Evolutionary conservation across 768 basidiomycete genomes (phyloP), one percentile per base, ranked within the genome.

Genomic region (Pisolithus orientalis): DNA sequence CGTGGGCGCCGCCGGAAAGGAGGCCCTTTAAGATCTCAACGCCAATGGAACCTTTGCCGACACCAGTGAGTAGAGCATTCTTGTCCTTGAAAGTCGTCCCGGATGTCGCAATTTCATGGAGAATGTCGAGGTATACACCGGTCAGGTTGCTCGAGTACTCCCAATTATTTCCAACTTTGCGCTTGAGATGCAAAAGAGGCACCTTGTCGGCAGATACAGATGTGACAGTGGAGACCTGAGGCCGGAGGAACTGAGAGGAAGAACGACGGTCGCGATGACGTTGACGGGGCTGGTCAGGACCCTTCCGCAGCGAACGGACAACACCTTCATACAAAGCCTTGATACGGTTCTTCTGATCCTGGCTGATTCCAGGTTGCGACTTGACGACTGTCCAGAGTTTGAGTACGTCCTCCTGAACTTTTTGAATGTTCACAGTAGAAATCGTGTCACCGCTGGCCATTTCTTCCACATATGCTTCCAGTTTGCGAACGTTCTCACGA

Each of bases 41-140:
- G 53, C 96, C 96, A 59, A 99, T 99, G 4, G 94, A 96, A 11
- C 93, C 95, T 65, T 93, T 95, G 47, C 96, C 96, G 49, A 98
- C 96, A 63, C 96, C 96, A 32, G 96, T 99, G 29, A 98, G 79
- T 16, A 99, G 80, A 2, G 96, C 96, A 62, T 98, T 98, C 80
- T 98, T 99, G 76, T 94, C 95, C 70, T 95, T 90, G 80, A 98
- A 99, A 1, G 94, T 94, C 1, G 94, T 97, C 11, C 96, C 96
- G 5, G 95, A 93, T 0, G 96, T 97, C 5, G 96, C 96, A 60
- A 99, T 98, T 71, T 99, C 96, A 65, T 94, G 91, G 32, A 99
- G 77, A 59, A 99, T 87, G 63, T 99, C 96, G 57, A 99, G 82
- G 70, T 99, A 97, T 24, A 91, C 89, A 50, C 90, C 82, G 9